A percentile compares a stretch with the other conserved stretches of the same genome.
Conservation (phyloP, 2,329 filamentous ascomycete genomes). For the Neofusicoccum umdonicola region DNA sequence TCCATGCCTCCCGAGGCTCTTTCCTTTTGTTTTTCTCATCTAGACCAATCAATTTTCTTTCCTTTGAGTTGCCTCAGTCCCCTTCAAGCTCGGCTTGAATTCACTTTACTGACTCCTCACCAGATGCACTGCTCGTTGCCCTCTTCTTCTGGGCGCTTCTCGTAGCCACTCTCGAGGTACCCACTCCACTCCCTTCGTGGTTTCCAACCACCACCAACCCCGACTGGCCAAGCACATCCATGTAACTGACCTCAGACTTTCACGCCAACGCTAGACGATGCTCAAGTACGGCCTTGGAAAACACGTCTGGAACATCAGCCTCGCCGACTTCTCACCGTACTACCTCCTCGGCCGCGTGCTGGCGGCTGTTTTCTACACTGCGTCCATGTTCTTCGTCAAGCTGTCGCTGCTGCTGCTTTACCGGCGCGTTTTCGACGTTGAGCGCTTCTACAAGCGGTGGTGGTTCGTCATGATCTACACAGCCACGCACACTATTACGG, state of each 20-base stretch:
- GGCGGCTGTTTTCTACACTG: constrained; percentile 15
- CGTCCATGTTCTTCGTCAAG: constrained; percentile 18
- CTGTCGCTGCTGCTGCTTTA: constrained; percentile 18
- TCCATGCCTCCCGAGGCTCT: not conserved
- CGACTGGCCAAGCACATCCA: no score
- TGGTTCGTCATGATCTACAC: constrained; percentile 7
- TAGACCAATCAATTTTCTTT: no score
- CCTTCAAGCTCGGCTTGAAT: not conserved
- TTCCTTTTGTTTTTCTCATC: not conserved
- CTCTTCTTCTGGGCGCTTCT: not conserved
- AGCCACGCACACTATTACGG: not conserved
- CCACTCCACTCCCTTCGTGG: no score
- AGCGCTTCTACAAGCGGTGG: constrained; percentile 5
- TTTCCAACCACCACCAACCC: no score
- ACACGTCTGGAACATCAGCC: constrained; percentile 8
- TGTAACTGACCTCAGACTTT: no score
- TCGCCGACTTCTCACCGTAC: not conserved
- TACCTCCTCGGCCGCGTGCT: not conserved
- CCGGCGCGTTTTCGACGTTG: constrained; percentile 12
- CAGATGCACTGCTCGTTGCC: not conserved
- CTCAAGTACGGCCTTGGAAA: not conserved
- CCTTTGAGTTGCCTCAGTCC: no score
- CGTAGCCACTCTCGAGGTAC: not conserved
- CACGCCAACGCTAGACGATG: not conserved
- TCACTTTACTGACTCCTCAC: not conserved